Conservation (phyloP, 352 stramenopile genomes). For the Globisporangium nunn region DNA sequence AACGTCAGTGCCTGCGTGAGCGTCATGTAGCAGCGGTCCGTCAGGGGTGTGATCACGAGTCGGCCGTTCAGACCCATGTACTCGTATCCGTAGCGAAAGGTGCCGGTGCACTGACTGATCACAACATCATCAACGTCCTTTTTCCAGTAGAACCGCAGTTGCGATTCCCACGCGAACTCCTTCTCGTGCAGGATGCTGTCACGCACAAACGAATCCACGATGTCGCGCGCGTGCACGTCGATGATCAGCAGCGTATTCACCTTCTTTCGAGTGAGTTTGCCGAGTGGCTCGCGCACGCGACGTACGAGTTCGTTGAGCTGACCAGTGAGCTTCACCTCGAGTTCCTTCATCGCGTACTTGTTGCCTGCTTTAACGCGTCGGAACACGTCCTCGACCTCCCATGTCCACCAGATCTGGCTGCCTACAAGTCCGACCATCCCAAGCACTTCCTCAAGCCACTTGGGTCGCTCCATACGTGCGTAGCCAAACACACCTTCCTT, state of each 20-base stretch:
- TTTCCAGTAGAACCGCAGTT: conserved; percentile 89
- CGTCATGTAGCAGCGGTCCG: conserved; percentile 93
- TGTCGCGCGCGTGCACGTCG: conserved; percentile 87
- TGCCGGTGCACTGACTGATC: conserved; percentile 89
- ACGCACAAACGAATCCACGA: conserved; percentile 87
- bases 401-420: conserved; percentile 93
- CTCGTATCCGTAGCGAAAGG: conserved; percentile 91
- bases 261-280: conserved; percentile 86
- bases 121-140: conserved; percentile 88
- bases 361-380: conserved; percentile 81
- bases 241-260: conserved; percentile 91
- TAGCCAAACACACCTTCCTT: conserved; percentile 94
- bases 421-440: conserved; percentile 91
- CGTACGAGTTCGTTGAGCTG: conserved; percentile 90
- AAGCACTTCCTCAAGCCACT: conserved; percentile 86
- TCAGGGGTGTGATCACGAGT: conserved; percentile 91
- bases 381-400: conserved; percentile 93
- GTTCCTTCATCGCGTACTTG: conserved; percentile 93
- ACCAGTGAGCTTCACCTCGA: conserved; percentile 83
- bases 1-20: conserved; percentile 91
- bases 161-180: conserved; percentile 88
- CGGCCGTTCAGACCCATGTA: conserved; percentile 91
- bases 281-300: conserved; percentile 84
- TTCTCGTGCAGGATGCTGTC: conserved; percentile 88
- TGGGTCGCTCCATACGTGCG: conserved; percentile 71